phyloP scores from a whole-genome alignment of 305 asterid genomes.

The Fraxinus xanthoxyloides region DNA sequence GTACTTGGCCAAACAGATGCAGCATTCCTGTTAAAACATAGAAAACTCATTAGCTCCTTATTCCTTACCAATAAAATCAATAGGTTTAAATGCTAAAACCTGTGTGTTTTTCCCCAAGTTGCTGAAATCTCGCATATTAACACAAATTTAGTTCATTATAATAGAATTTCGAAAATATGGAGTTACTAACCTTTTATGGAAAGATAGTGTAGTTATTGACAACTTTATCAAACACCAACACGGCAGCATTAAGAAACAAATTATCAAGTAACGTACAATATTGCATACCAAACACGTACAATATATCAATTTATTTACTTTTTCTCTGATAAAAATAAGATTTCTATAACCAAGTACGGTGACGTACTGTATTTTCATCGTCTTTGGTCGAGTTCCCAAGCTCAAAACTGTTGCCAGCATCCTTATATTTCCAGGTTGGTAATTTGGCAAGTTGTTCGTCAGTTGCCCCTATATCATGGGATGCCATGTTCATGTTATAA shows the following conservation, averaged over 20 bases:
- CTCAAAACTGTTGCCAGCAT: constrained; percentile 28
- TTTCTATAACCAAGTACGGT: not conserved
- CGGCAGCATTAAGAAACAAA: not conserved
- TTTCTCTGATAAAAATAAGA: not conserved
- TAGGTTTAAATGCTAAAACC: not conserved
- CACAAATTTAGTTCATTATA: not conserved
- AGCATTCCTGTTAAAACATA: constrained; percentile 61
- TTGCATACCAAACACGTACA: not conserved
- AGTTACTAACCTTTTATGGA: not conserved
- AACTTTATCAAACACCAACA: not conserved
- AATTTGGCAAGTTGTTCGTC: constrained; percentile 66
- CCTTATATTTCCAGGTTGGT: constrained; percentile 64
- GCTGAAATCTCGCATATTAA: not conserved
- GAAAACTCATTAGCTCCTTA: not conserved
- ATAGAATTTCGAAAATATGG: not conserved
- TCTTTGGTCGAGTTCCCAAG: constrained; percentile 30
- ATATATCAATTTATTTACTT: not conserved
- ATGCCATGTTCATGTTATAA: constrained; percentile 80
- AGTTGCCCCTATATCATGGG: constrained; percentile 69
- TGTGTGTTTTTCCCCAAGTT: not conserved
- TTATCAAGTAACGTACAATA: not conserved
- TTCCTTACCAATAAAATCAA: not conserved
- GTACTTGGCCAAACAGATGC: constrained; percentile 81
- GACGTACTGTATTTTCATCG: constrained; percentile 49
- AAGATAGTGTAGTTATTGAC: not conserved